These are phyloP conservation scores for Phoenix roebelenii DNA, from an alignment of 176 grass and related monocot genomes.

Conservation along the genomic window DNA sequence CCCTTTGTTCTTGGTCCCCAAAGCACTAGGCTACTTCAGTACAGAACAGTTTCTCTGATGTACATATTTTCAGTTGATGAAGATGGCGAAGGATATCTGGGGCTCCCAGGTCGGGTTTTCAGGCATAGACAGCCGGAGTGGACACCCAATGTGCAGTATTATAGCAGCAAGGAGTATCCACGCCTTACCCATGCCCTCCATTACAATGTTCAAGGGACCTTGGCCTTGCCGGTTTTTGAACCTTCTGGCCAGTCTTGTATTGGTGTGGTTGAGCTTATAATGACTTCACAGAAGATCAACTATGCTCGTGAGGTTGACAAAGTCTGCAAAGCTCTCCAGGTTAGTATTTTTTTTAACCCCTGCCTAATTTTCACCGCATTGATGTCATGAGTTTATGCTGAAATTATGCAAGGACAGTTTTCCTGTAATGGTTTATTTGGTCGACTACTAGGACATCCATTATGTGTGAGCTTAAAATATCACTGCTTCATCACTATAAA, in stretches of 20 bases:
- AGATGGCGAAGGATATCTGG: constrained; percentile 6
- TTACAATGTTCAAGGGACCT: constrained; percentile 17
- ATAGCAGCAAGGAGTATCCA: constrained; percentile 25
- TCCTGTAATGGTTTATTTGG: too few relatives aligned
- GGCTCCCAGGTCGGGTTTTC: constrained; percentile 18
- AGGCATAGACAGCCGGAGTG: constrained; percentile 19
- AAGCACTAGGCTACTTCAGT: constrained; percentile 20
- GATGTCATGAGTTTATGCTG: too few relatives aligned
- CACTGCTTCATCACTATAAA: too few relatives aligned
- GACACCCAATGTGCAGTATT: constrained; percentile 27
- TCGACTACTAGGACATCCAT: too few relatives aligned
- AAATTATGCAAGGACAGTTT: too few relatives aligned
- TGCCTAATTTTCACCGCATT: too few relatives aligned
- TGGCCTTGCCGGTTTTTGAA: constrained; percentile 25
- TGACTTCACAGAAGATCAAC: constrained; percentile 23
- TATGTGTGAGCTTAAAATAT: too few relatives aligned
- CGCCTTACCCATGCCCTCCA: constrained; percentile 21
- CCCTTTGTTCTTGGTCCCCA: constrained; percentile 18
- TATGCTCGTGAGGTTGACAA: constrained; percentile 24
- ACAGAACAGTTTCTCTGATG: constrained; percentile 17
- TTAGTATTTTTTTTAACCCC: background rate
- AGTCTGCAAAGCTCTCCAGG: constrained; percentile 28
- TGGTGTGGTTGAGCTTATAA: constrained; percentile 18
- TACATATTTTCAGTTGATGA: constrained; percentile 18
- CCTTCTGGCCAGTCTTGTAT: constrained; percentile 14